phyloP scores from a whole-genome alignment of 23 red algal genomes.

The Gracilaria domingensis region DNA sequence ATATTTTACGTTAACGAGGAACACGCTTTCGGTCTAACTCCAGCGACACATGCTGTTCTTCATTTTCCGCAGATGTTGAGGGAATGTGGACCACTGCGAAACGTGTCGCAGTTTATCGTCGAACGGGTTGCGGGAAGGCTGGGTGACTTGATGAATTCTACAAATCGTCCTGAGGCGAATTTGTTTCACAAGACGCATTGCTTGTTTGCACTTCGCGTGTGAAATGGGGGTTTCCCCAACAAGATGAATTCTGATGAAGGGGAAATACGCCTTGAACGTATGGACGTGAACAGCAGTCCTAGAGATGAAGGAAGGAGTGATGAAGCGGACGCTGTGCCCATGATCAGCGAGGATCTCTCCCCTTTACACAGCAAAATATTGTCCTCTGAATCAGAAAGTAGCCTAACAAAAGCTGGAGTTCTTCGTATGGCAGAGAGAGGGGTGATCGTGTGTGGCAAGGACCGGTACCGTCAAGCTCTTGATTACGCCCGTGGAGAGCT shows the following conservation, averaged over 20 bases:
- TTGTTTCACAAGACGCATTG: slow-evolving; percentile 2
- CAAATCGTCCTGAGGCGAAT: slow-evolving; percentile 5
- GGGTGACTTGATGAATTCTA: background rate
- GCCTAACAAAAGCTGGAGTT: too few species aligned
- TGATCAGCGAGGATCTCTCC: too few species aligned
- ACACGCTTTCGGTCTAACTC: background rate
- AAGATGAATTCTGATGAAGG: background rate
- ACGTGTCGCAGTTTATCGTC: slow-evolving; percentile 11
- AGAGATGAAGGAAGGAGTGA: background rate
- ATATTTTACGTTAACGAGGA: too few species aligned
- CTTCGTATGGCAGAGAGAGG: background rate
- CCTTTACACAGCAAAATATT: too few species aligned
- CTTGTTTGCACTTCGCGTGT: slow-evolving; percentile 16
- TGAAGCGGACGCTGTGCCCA: too few species aligned
- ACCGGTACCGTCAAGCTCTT: background rate
- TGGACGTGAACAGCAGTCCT: background rate
- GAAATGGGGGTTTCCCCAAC: background rate
- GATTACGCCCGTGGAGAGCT: slow-evolving; percentile 3
- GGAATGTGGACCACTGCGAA: slow-evolving; percentile 8
- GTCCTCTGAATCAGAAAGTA: too few species aligned
- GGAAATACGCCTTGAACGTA: background rate
- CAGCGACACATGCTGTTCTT: slow-evolving; percentile 22
- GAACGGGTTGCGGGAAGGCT: slow-evolving; percentile 6
- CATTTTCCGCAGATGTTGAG: slow-evolving; percentile 16
- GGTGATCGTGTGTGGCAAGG: background rate